A percentile compares a stretch with the other conserved stretches of the same genome.
phyloP scores from a whole-genome alignment of 2,329 filamentous ascomycete species.

The Trichoderma simmonsii region DNA sequence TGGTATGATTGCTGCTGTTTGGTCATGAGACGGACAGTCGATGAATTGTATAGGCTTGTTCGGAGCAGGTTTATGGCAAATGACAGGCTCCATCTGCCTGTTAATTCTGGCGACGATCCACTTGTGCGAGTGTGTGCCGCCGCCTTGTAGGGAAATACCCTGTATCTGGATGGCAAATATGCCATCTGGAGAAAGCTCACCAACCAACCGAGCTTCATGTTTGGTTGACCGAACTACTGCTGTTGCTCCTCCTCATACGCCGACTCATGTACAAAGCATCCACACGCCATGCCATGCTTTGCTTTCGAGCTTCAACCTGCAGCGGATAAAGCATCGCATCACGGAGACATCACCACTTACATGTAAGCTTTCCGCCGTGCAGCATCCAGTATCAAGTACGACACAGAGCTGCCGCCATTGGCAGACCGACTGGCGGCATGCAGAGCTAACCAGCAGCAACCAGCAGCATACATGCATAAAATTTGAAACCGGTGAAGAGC shows the following conservation, averaged over 20 bases:
- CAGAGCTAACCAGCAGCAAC: neutral
- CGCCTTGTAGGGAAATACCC: slow-evolving; percentile 7
- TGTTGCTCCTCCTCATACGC: neutral
- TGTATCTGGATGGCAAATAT: neutral
- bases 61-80: neutral
- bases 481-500: slow-evolving; percentile 5
- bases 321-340: neutral
- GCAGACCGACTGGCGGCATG: neutral
- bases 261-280: neutral
- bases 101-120: neutral
- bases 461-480: slow-evolving; percentile 7
- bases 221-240: neutral
- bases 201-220: neutral
- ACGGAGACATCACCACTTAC: neutral
- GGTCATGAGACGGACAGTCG: slow-evolving; percentile 8
- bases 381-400: neutral
- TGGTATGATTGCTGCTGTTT: slow-evolving; percentile 6
- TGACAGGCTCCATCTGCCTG: neutral
- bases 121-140: neutral
- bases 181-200: neutral
- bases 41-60: neutral
- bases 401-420: neutral
- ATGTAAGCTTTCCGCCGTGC: neutral
- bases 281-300: neutral
- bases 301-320: neutral